Conservation (phyloP, 2,329 filamentous ascomycete genomes). For the Fusarium chaquense region DNA sequence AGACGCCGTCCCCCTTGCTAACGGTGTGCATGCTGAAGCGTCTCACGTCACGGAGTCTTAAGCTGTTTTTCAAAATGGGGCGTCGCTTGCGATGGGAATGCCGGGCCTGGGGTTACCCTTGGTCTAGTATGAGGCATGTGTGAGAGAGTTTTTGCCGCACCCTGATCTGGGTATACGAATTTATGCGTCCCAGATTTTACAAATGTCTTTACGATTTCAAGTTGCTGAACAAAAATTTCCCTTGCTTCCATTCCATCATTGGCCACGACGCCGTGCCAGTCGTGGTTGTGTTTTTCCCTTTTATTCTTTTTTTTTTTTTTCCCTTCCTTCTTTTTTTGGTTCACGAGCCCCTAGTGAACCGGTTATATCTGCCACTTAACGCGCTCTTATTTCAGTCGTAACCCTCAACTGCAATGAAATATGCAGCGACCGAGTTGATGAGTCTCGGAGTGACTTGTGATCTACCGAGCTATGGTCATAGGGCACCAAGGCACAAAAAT, state of each 20-base stretch:
- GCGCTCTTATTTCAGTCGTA: slow-evolving; percentile 20
- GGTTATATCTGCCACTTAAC: slow-evolving; percentile 35
- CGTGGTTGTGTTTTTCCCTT: slow-evolving; percentile 15
- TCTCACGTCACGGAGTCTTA: slow-evolving; percentile 33
- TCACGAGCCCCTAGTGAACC: slow-evolving; percentile 25
- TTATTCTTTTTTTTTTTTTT: slow-evolving; percentile 17
- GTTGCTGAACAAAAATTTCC: slow-evolving; percentile 23
- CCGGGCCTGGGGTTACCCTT: neutral
- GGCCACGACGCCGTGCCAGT: slow-evolving; percentile 37
- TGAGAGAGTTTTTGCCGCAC: slow-evolving; percentile 19
- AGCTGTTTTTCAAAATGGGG: slow-evolving; percentile 11
- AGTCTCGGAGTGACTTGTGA: slow-evolving; percentile 20
- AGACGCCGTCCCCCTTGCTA: slow-evolving; percentile 38
- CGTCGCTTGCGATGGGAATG: slow-evolving; percentile 14
- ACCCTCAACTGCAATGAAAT: slow-evolving; percentile 21
- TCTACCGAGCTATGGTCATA: slow-evolving; percentile 8
- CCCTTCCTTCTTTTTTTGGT: slow-evolving; percentile 10
- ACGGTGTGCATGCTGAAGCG: slow-evolving; percentile 48
- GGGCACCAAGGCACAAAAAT: slow-evolving; percentile 15
- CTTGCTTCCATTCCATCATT: slow-evolving; percentile 21
- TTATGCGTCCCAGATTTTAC: slow-evolving; percentile 36
- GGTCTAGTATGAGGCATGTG: slow-evolving; percentile 14
- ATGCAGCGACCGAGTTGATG: slow-evolving; percentile 10
- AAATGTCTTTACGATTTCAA: slow-evolving; percentile 42
- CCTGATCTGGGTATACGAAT: slow-evolving; percentile 33